These are phyloP conservation scores for Fusarium sulawesiense DNA, from an alignment of 2,329 filamentous ascomycete species.

Conservation along the genomic window DNA sequence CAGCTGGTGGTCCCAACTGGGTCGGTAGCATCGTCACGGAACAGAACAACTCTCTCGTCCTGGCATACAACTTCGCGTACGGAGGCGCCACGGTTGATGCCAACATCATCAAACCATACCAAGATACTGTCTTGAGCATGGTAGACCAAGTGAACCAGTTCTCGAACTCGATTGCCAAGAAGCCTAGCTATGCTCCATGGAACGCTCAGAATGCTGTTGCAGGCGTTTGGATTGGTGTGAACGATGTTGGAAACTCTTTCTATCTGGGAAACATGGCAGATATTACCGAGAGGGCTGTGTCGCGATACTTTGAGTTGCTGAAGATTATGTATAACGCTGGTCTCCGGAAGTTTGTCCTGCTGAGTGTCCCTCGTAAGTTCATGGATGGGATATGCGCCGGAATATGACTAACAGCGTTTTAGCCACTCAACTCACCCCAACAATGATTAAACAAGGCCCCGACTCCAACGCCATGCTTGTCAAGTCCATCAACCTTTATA, in stretches of 20 bases:
- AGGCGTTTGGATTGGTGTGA: constrained; percentile 66
- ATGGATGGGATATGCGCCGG: accelerated
- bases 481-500: constrained; percentile 53
- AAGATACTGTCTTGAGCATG: constrained; percentile 56
- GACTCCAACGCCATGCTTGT: constrained; percentile 48
- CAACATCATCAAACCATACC: constrained; percentile 62
- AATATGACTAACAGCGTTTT: background rate
- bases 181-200: constrained; percentile 55
- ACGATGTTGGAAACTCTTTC: constrained; percentile 65
- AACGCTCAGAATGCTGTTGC: constrained; percentile 56
- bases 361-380: constrained; percentile 65
- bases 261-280: constrained; percentile 46
- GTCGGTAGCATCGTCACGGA: constrained; percentile 60
- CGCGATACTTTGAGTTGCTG: constrained; percentile 55
- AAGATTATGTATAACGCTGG: constrained; percentile 63
- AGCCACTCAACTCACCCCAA: constrained; percentile 57
- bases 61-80: constrained; percentile 66
- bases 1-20: constrained; percentile 64
- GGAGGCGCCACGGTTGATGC: constrained; percentile 66
- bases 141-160: constrained; percentile 47
- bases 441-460: constrained; percentile 44
- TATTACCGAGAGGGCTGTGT: constrained; percentile 56
- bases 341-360: constrained; percentile 67
- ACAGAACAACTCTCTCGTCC: constrained; percentile 57
- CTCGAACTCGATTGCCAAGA: constrained; percentile 45